Evolutionary conservation across 768 basidiomycete species (phyloP).

Genomic region (Lactarius psammicola): DNA sequence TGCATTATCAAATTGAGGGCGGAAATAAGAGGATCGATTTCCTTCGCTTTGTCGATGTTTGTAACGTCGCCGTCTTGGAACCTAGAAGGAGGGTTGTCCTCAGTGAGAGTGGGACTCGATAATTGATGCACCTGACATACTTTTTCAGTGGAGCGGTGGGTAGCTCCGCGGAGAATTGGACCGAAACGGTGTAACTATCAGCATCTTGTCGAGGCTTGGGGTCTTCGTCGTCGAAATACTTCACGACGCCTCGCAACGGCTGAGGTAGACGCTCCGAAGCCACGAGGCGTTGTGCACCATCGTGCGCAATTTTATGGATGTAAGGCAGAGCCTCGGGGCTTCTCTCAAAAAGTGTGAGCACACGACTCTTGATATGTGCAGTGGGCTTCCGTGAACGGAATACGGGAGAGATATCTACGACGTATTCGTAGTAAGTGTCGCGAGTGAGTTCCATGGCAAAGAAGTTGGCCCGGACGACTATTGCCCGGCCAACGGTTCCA

Average conservation of each 20-base stretch:
- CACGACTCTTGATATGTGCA: conserved; percentile 44
- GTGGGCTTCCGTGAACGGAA: conserved; percentile 40
- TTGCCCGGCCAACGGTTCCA: conserved; percentile 36
- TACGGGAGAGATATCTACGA: conserved; percentile 50
- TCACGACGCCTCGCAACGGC: conserved; percentile 37
- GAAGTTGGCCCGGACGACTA: conserved; percentile 61
- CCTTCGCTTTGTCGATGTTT: conserved; percentile 46
- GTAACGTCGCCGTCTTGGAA: conserved; percentile 57
- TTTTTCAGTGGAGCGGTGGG: conserved; percentile 33
- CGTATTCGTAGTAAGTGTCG: conserved; percentile 54
- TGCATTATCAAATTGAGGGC: conserved; percentile 66
- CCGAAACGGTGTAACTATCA: conserved; percentile 42
- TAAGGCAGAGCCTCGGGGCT: conserved; percentile 38
- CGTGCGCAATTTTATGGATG: conserved; percentile 50
- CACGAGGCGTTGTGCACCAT: conserved; percentile 42
- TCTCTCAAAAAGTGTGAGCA: conserved; percentile 55
- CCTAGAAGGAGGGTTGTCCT: conserved; percentile 37
- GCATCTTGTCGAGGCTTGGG: conserved; percentile 37
- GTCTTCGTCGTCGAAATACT: conserved; percentile 44
- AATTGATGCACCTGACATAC: conserved; percentile 34
- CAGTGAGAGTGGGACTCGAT: neutral
- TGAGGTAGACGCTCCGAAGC: conserved; percentile 41
- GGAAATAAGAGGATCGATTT: conserved; percentile 57
- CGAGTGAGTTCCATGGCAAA: conserved; percentile 49
- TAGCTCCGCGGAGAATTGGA: conserved; percentile 38